A percentile compares a stretch with the other conserved stretches of the same genome.
These are phyloP conservation scores for Diplodia intermedia DNA, from an alignment of 2,329 filamentous ascomycete genomes.

Conservation along the genomic window DNA sequence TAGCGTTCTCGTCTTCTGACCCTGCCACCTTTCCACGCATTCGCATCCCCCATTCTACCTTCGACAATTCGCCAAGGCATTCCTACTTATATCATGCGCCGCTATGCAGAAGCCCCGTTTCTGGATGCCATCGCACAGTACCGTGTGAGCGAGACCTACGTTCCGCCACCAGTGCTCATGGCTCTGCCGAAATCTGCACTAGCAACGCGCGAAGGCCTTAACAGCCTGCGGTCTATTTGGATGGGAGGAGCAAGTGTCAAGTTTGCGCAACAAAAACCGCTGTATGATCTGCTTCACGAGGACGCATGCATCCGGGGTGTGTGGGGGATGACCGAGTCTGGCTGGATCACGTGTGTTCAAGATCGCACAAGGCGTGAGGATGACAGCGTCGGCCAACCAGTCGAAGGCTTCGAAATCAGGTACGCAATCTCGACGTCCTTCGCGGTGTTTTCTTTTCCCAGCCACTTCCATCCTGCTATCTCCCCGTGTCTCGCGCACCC, in stretches of 20 bases:
- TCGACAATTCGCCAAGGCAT: constrained; percentile 56
- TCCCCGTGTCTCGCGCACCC: neutral
- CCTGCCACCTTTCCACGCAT: constrained; percentile 59
- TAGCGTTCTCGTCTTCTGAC: constrained; percentile 53
- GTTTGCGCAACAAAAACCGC: constrained; percentile 39
- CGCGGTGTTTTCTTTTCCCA: neutral
- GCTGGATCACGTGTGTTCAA: constrained; percentile 48
- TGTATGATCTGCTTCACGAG: constrained; percentile 51
- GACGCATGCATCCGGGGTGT: constrained; percentile 56
- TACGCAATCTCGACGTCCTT: neutral
- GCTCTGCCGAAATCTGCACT: constrained; percentile 36
- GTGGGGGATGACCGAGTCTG: constrained; percentile 63
- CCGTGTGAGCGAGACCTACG: constrained; percentile 57
- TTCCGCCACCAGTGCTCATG: constrained; percentile 55
- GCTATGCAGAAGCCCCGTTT: constrained; percentile 53
- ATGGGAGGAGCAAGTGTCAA: constrained; percentile 54
- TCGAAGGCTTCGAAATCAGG: constrained; percentile 30
- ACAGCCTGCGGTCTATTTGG: constrained; percentile 53
- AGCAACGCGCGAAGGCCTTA: constrained; percentile 50
- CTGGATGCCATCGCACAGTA: constrained; percentile 50
- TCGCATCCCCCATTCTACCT: constrained; percentile 56
- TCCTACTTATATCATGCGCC: constrained; percentile 56
- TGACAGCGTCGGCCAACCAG: constrained; percentile 29
- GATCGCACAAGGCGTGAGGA: constrained; percentile 24
- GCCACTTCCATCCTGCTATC: neutral